Evolutionary conservation across 1,284 basidiomycete genomes (phyloP), one percentile per base, ranked within the genome.

Genomic region (Abortiporus biennis): DNA sequence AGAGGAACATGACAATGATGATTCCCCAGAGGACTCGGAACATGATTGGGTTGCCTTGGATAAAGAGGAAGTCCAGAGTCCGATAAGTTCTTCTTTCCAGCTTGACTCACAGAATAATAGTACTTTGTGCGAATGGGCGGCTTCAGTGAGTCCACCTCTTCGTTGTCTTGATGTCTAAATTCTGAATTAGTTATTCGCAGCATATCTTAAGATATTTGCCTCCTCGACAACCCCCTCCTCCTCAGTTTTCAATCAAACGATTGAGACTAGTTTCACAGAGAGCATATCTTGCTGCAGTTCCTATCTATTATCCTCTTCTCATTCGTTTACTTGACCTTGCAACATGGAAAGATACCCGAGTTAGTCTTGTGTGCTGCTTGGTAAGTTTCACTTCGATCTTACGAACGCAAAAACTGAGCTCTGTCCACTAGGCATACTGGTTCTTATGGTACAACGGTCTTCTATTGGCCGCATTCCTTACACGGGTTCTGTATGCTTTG

Each of bases 391-490:
- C 13, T 19, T 38, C 40, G 1, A 13, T n/a, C 24, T 5, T n/a
- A n/a, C n/a, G n/a, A n/a, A n/a, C n/a, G n/a, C n/a, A n/a, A n/a
- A n/a, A n/a, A n/a, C n/a, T n/a, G n/a, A n/a, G n/a, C n/a, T n/a
- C n/a, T n/a, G n/a, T 22, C 23, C 42, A 15, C 1, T 45, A 83
- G 81, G 46, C 66, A 2, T 85, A 72, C 48, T 85, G 82, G 82
- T 54, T 69, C 19, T 54, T 82, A 15, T 85, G 82, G 82, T 74
- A 72, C 53, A 53, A 72, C 41, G 68, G 81, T 49, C 52, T 80
- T 13, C 63, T 85, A 4, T 59, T 76, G 11, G 71, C 81, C 13
- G 66, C 69, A 3, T 52, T 80, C 25, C 47, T 78, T 38, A 55
- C 73, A 31, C 65, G 69, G 21, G 56, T 80, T 5, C 51, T 76